Conservation (phyloP, 1,139 yeast genomes). For the Pichia cactophila region DNA sequence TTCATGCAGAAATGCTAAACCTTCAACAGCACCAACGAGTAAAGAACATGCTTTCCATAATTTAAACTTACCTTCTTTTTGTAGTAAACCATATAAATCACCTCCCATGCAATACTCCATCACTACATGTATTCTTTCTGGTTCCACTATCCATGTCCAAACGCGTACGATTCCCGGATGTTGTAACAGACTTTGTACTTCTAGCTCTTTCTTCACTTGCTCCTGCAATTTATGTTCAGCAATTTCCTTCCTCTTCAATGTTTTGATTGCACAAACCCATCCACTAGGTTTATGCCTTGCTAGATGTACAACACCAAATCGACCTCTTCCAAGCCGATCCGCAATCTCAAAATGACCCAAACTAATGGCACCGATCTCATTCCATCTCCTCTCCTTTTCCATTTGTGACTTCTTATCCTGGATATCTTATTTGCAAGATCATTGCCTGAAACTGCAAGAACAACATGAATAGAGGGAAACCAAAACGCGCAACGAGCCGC, state of each 20-base stretch:
- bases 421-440: no score
- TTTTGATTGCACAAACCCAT: constrained; percentile 82
- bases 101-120: constrained; percentile 85
- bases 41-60: constrained; percentile 22
- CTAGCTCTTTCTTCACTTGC: constrained; percentile 86
- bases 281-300: constrained; percentile 72
- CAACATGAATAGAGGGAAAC: neutral
- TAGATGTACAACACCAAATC: constrained; percentile 87
- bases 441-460: neutral
- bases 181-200: constrained; percentile 70
- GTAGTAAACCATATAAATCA: constrained; percentile 54
- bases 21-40: constrained; percentile 61
- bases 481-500: neutral
- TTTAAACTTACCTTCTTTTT: constrained; percentile 38
- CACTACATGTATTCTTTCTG: constrained; percentile 68
- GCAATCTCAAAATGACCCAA: constrained; percentile 60
- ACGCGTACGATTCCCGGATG: constrained; percentile 35
- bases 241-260: constrained; percentile 78
- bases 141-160: constrained; percentile 34
- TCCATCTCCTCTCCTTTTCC: neutral
- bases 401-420: no score
- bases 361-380: neutral
- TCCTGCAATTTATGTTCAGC: constrained; percentile 71
- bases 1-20: constrained; percentile 69
- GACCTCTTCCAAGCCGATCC: constrained; percentile 83